Percentiles rank a stretch among this genome's conserved stretches.
Evolutionary conservation across 2,329 filamentous ascomycete species (phyloP).

Genomic region (Pestalotiopsis sp.): DNA sequence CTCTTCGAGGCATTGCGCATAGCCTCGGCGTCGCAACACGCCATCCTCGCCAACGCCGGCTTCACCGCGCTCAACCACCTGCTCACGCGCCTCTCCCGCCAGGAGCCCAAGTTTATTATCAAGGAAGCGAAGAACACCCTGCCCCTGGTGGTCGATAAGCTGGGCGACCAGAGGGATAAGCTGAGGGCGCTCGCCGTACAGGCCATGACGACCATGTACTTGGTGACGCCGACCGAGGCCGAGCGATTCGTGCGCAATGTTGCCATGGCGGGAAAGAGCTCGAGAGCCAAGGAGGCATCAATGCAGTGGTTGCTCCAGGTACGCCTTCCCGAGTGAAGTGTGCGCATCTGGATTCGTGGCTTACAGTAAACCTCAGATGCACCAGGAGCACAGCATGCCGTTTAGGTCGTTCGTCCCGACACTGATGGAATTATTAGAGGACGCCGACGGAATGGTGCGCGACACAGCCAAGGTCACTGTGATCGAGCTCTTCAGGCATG

Average conservation of each 20-base stretch:
- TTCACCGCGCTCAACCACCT: slow-evolving; percentile 88
- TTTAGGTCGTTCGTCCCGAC: slow-evolving; percentile 82
- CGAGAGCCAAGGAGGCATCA: slow-evolving; percentile 79
- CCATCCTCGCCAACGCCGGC: slow-evolving; percentile 75
- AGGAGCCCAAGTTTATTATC: slow-evolving; percentile 73
- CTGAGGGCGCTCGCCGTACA: slow-evolving; percentile 73
- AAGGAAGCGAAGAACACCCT: slow-evolving; percentile 72
- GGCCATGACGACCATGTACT: slow-evolving; percentile 76
- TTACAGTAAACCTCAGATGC: slow-evolving; percentile 58
- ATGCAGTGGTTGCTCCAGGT: slow-evolving; percentile 85
- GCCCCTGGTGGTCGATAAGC: slow-evolving; percentile 75
- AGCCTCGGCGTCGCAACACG: slow-evolving; percentile 75
- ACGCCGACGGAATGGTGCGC: slow-evolving; percentile 84
- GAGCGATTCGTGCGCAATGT: slow-evolving; percentile 78
- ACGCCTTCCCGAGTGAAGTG: slow-evolving; percentile 17
- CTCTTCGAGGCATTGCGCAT: slow-evolving; percentile 82
- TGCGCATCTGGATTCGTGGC: not conserved
- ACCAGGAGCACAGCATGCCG: slow-evolving; percentile 73
- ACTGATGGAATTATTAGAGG: slow-evolving; percentile 84
- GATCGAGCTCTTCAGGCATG: slow-evolving; percentile 81
- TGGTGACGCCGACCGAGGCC: slow-evolving; percentile 68
- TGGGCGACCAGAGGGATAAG: slow-evolving; percentile 88
- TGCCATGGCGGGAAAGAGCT: slow-evolving; percentile 77
- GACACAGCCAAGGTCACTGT: slow-evolving; percentile 81
- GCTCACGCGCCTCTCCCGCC: slow-evolving; percentile 80